These are phyloP conservation scores for Acanthamoeba lugdunensis DNA, from an alignment of 208 protist genomes.

Conservation along the genomic window DNA sequence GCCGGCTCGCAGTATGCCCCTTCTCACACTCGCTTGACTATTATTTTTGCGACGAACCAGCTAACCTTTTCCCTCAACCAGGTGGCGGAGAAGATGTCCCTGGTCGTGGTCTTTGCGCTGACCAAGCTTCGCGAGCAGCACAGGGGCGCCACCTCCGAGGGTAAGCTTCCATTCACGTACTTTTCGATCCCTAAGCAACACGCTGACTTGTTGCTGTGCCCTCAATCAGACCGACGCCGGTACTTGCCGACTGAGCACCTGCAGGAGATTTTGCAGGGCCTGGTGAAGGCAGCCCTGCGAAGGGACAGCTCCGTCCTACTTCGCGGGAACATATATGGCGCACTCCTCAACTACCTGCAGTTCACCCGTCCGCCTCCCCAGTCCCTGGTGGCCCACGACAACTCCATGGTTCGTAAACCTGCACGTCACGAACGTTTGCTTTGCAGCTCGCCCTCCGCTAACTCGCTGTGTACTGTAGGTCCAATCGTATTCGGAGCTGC, in stretches of 20 bases:
- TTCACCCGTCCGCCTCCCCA: slow-evolving; percentile 35
- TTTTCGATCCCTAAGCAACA: not conserved
- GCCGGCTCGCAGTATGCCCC: slow-evolving; percentile 14
- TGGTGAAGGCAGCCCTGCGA: slow-evolving; percentile 11
- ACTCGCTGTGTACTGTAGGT: not conserved
- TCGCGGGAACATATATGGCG: slow-evolving; percentile 55
- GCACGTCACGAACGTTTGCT: not conserved
- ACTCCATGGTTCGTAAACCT: not conserved
- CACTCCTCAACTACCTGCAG: slow-evolving; percentile 73
- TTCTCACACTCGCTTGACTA: too few species aligned
- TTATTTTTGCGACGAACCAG: not conserved
- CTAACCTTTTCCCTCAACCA: not conserved
- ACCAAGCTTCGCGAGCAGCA: slow-evolving; percentile 71
- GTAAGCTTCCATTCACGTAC: not conserved
- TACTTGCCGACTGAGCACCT: slow-evolving; percentile 22
- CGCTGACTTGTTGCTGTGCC: not conserved
- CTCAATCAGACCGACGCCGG: not conserved
- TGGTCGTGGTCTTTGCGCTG: slow-evolving; percentile 56
- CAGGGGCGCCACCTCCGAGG: slow-evolving; percentile 14
- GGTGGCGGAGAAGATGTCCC: slow-evolving; percentile 69
- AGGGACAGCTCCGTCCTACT: slow-evolving; percentile 46
- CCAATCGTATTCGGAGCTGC: not conserved
- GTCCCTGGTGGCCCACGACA: slow-evolving; percentile 5
- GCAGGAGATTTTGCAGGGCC: slow-evolving; percentile 23
- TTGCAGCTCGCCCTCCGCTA: not conserved